phyloP scores from a whole-genome alignment of 176 grass and related monocot species.

The Oryza punctata region DNA sequence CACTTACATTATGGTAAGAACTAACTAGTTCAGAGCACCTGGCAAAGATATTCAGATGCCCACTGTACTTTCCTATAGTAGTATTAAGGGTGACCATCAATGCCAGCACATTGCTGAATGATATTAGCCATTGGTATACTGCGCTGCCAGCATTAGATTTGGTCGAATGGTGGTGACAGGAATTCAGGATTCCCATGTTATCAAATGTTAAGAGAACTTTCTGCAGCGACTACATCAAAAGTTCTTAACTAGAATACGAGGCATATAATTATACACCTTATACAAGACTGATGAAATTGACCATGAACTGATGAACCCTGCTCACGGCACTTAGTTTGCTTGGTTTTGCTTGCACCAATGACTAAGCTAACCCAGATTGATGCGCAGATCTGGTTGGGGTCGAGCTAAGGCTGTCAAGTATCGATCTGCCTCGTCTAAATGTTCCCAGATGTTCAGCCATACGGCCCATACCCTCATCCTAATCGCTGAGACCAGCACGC shows the following conservation, averaged over 20 bases:
- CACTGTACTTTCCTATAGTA: no score
- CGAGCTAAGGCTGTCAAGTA: neutral
- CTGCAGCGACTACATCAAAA: neutral
- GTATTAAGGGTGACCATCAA: neutral
- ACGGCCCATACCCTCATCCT: constrained; percentile 3
- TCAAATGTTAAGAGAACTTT: neutral
- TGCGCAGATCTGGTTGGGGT: neutral
- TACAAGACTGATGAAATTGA: neutral
- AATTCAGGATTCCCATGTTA: neutral
- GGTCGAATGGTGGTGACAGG: neutral
- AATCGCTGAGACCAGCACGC: neutral
- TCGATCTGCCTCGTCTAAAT: constrained; percentile 21
- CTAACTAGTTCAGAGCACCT: neutral
- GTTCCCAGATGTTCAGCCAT: constrained; percentile 8
- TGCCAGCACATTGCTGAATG: neutral
- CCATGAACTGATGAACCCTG: neutral
- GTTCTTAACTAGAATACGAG: neutral
- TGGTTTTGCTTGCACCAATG: neutral
- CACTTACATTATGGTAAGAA: neutral
- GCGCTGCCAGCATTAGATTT: neutral
- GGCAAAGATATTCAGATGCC: neutral
- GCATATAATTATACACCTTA: neutral
- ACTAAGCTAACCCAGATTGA: neutral
- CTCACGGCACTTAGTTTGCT: neutral
- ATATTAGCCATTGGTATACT: neutral